phyloP scores from a whole-genome alignment of 108 stramenopile species.

The Cyclotella atomus region DNA sequence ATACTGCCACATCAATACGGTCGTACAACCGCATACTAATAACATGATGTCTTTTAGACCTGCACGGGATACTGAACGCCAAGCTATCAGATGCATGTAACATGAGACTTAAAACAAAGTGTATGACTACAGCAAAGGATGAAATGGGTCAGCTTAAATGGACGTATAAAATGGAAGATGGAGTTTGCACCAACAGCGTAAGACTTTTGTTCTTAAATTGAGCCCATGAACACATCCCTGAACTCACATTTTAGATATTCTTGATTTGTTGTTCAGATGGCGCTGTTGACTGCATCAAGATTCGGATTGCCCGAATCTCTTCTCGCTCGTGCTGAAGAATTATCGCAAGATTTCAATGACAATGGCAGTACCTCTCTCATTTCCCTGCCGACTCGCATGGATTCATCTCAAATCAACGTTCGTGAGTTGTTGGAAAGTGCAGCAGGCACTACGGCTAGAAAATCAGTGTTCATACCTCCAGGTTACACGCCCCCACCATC shows the following conservation, averaged over 20 bases:
- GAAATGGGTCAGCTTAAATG: constrained; percentile 50
- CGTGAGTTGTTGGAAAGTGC: constrained; percentile 33
- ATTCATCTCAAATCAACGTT: constrained; percentile 8
- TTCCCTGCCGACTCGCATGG: not conserved
- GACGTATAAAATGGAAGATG: constrained; percentile 88
- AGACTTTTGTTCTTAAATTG: not conserved
- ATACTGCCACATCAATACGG: too few relatives aligned
- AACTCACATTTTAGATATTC: not conserved
- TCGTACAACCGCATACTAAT: too few relatives aligned
- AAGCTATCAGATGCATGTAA: constrained; percentile 25
- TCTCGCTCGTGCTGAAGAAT: constrained; percentile 70
- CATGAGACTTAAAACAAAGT: constrained; percentile 46
- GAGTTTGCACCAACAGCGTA: constrained; percentile 80
- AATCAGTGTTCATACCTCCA: constrained; percentile 56
- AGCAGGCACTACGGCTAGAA: constrained; percentile 10
- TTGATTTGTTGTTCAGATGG: too few relatives aligned
- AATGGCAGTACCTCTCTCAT: not conserved
- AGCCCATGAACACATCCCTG: not conserved
- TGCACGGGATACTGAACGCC: constrained; percentile 49
- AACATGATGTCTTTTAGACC: constrained; percentile 19
- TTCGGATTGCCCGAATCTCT: constrained; percentile 80
- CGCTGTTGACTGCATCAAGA: constrained; percentile 79
- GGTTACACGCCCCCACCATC: constrained; percentile 63
- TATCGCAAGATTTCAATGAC: constrained; percentile 42
- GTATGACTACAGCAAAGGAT: constrained; percentile 48